Evolutionary conservation across 306 rosid species (phyloP).

Genomic region (Rosa rugosa): DNA sequence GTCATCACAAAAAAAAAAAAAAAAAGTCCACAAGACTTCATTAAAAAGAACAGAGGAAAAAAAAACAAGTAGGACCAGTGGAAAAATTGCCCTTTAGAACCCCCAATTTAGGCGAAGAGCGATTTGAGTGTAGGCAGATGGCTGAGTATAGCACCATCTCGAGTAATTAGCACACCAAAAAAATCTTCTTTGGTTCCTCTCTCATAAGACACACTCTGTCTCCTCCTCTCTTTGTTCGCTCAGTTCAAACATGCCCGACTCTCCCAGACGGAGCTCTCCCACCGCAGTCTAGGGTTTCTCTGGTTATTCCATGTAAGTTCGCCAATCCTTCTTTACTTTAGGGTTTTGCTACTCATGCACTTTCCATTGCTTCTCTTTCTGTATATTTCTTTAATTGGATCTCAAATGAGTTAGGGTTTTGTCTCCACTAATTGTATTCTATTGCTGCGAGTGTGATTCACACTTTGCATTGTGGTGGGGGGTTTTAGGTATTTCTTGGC

Average conservation of each 20-base stretch:
- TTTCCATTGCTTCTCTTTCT: slow-evolving; percentile 5
- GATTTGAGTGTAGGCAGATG: neutral
- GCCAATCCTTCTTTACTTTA: neutral
- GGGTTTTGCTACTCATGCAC: neutral
- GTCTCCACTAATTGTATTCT: neutral
- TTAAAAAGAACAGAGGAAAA: too few relatives aligned
- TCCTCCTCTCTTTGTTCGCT: neutral
- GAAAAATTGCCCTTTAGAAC: neutral
- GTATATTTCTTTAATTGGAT: neutral
- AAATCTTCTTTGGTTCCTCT: neutral
- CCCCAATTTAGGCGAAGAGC: neutral
- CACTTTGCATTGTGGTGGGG: neutral
- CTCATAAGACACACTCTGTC: neutral
- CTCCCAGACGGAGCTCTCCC: neutral
- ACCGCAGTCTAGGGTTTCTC: slow-evolving; percentile 15
- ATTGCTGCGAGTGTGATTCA: neutral
- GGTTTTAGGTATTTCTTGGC: neutral
- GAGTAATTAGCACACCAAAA: neutral
- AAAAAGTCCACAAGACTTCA: too few relatives aligned
- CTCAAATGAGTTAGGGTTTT: neutral
- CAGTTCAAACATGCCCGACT: neutral
- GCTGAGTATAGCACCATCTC: too few relatives aligned
- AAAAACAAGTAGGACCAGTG: neutral
- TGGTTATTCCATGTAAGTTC: neutral
- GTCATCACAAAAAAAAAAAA: too few relatives aligned